Percentiles rank a stretch among this genome's conserved stretches.
These are phyloP conservation scores for Polygonum maritimum DNA, from an alignment of 148 eudicot species.

Conservation along the genomic window DNA sequence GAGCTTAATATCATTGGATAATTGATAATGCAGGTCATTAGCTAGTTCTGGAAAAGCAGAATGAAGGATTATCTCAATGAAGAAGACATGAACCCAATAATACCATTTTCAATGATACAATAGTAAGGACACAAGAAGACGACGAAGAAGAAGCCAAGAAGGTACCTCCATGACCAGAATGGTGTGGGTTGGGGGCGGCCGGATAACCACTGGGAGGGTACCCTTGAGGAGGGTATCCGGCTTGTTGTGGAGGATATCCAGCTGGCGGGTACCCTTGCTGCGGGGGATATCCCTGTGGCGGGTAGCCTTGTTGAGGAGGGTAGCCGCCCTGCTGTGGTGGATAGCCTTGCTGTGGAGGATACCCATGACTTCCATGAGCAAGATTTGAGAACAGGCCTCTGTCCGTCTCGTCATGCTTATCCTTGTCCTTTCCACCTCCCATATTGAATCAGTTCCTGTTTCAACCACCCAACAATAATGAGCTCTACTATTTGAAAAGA, in stretches of 20 bases:
- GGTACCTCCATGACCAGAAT: neutral
- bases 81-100: neutral
- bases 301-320: neutral
- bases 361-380: neutral
- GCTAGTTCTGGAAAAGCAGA: too few relatives aligned
- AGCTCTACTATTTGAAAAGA: too few relatives aligned
- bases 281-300: neutral
- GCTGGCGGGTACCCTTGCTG: neutral
- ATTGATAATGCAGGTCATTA: too few relatives aligned
- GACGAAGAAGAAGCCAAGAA: neutral
- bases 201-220: neutral
- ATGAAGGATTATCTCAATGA: neutral
- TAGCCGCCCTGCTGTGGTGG: neutral
- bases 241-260: neutral
- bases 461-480: neutral
- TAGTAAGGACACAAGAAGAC: too few relatives aligned
- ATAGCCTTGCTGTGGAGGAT: neutral
- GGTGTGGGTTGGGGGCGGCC: neutral
- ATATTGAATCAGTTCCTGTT: neutral
- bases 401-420: neutral
- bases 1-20: too few relatives aligned
- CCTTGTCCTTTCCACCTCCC: neutral
- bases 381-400: neutral
- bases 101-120: too few relatives aligned
- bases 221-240: neutral